A percentile compares a stretch with the other conserved stretches of the same genome.
phyloP scores from a whole-genome alignment of 2,329 filamentous ascomycete species.

The Colletotrichum falcatum region DNA sequence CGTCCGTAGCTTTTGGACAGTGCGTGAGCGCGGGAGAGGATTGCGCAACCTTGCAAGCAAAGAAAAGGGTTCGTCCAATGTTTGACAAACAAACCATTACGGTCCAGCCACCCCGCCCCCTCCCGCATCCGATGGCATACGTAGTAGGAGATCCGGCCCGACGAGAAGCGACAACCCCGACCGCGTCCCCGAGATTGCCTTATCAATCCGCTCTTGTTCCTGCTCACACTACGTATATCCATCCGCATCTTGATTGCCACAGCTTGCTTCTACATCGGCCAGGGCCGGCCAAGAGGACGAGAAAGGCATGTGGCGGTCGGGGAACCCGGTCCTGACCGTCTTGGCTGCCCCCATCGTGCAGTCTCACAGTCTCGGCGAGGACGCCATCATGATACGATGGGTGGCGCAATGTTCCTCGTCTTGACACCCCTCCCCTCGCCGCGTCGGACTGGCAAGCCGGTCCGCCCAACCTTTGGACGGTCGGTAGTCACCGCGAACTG shows the following conservation, averaged over 20 bases:
- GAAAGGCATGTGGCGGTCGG: slow-evolving; percentile 18
- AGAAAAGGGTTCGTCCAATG: neutral
- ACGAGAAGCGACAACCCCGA: neutral
- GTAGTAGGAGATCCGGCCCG: neutral
- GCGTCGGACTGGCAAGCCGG: neutral
- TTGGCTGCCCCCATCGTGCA: slow-evolving; percentile 16
- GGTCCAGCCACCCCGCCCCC: neutral
- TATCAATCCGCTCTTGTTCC: neutral
- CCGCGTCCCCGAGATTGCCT: neutral
- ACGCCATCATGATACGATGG: neutral
- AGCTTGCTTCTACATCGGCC: neutral
- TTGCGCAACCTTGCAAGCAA: neutral
- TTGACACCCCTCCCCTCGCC: neutral
- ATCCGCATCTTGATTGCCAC: neutral
- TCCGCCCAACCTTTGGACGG: neutral
- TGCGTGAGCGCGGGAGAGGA: neutral
- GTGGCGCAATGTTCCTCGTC: neutral
- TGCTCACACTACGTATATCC: no score
- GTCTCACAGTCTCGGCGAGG: slow-evolving; percentile 25
- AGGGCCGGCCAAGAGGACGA: slow-evolving; percentile 28
- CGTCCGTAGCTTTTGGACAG: no score
- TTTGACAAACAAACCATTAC: neutral
- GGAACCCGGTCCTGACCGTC: neutral
- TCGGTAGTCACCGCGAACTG: neutral
- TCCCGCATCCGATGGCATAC: neutral